phyloP scores from a whole-genome alignment of 1,139 yeast genomes.

The Arxiozyma telluris region DNA sequence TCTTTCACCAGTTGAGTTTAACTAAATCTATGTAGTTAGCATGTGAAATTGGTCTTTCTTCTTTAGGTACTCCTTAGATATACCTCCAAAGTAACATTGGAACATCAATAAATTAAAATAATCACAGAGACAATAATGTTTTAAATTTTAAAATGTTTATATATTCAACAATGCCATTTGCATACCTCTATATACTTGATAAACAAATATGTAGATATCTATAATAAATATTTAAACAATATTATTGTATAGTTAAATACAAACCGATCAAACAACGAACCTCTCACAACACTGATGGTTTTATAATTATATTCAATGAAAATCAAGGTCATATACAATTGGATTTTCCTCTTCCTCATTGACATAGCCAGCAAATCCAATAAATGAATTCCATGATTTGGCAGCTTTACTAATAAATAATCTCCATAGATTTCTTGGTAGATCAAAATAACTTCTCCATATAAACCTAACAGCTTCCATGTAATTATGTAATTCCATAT shows the following conservation, averaged over 20 bases:
- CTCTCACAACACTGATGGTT: not conserved
- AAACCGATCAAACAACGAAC: too few relatives aligned
- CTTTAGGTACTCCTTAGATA: too few relatives aligned
- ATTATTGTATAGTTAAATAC: not conserved
- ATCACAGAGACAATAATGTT: too few relatives aligned
- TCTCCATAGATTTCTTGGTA: slow-evolving; percentile 57
- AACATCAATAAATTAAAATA: not conserved
- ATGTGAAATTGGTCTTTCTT: too few relatives aligned
- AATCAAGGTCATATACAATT: slow-evolving; percentile 16
- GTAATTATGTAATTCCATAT: slow-evolving; percentile 48
- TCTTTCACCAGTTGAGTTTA: not conserved
- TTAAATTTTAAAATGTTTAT: too few relatives aligned
- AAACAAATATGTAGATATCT: too few relatives aligned
- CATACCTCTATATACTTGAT: not conserved
- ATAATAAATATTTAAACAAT: not conserved
- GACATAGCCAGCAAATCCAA: slow-evolving; percentile 40
- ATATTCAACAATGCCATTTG: too few relatives aligned
- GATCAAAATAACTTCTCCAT: slow-evolving; percentile 51
- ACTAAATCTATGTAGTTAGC: not conserved
- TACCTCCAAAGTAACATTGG: not conserved
- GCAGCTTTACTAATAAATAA: slow-evolving; percentile 41
- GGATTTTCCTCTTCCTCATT: slow-evolving; percentile 28
- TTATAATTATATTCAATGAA: slow-evolving; percentile 11
- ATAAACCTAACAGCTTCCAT: slow-evolving; percentile 61
- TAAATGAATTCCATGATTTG: slow-evolving; percentile 63